These are phyloP conservation scores for Paecilomyces variotii DNA, from an alignment of 2,329 filamentous ascomycete species.

Conservation along the genomic window DNA sequence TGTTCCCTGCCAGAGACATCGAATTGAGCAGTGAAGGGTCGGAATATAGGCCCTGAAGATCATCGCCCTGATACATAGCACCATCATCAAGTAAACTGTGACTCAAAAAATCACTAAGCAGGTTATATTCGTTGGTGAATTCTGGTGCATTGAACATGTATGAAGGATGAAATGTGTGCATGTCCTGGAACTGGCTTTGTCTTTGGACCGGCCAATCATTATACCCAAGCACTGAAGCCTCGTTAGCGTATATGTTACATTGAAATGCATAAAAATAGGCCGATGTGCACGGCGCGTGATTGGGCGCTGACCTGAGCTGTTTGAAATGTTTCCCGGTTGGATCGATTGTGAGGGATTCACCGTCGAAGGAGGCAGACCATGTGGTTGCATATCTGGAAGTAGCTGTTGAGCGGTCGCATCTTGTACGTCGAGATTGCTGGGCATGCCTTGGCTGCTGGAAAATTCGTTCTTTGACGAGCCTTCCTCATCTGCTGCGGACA, in stretches of 20 bases:
- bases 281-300: slow-evolving; percentile 7
- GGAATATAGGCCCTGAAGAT: slow-evolving; percentile 53
- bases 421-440: slow-evolving; percentile 50
- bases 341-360: slow-evolving; percentile 53
- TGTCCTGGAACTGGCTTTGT: slow-evolving; percentile 83
- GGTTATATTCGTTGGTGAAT: slow-evolving; percentile 91
- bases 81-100: slow-evolving; percentile 83
- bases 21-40: slow-evolving; percentile 48
- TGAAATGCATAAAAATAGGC: not conserved
- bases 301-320: slow-evolving; percentile 53
- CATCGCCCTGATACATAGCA: slow-evolving; percentile 58
- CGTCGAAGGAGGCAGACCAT: slow-evolving; percentile 43
- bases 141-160: slow-evolving; percentile 95
- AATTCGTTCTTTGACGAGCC: slow-evolving; percentile 38
- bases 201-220: slow-evolving; percentile 68
- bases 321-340: slow-evolving; percentile 54
- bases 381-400: slow-evolving; percentile 32
- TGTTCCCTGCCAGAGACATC: slow-evolving; percentile 27
- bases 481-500: slow-evolving; percentile 54
- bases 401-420: slow-evolving; percentile 42
- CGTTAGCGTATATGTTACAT: slow-evolving; percentile 1
- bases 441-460: slow-evolving; percentile 38
- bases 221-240: slow-evolving; percentile 61
- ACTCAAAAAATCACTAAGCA: slow-evolving; percentile 93
- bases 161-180: slow-evolving; percentile 86